phyloP scores from a whole-genome alignment of 2,329 filamentous ascomycete genomes.

The Aotearoamyces nothofagi region DNA sequence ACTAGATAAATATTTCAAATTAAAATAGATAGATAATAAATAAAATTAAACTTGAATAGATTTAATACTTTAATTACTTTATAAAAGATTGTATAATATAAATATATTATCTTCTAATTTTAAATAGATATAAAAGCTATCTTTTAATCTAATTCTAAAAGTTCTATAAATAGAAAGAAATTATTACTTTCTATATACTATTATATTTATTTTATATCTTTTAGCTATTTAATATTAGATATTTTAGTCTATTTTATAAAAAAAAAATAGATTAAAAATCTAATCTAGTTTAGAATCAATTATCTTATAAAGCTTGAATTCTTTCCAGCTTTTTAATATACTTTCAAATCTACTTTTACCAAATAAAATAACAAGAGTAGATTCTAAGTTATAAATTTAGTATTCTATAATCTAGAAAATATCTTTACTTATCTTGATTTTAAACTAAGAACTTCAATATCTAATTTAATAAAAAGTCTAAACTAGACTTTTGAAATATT shows the following conservation, averaged over 20 bases:
- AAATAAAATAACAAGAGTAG: constrained; percentile 15
- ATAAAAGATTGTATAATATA: constrained; percentile 13
- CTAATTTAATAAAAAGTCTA: too few relatives aligned
- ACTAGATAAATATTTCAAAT: constrained; percentile 17
- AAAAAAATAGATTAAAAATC: constrained; percentile 14
- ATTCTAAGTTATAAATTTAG: constrained; percentile 19
- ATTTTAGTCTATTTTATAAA: constrained; percentile 22
- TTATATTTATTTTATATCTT: constrained; percentile 22
- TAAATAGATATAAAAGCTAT: constrained; percentile 24
- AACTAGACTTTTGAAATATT: too few relatives aligned
- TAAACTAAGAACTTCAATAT: constrained; percentile 7
- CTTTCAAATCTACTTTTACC: constrained; percentile 15
- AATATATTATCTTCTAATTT: constrained; percentile 20
- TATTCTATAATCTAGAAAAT: constrained; percentile 17
- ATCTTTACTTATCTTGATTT: constrained; percentile 20
- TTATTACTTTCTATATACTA: constrained; percentile 24
- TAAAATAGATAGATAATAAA: constrained; percentile 22
- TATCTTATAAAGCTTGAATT: constrained; percentile 18
- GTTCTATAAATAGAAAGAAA: constrained; percentile 21
- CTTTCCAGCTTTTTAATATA: constrained; percentile 14
- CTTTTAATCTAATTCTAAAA: constrained; percentile 20
- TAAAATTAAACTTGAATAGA: constrained; percentile 19
- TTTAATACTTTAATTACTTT: constrained; percentile 21
- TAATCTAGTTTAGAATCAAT: constrained; percentile 16
- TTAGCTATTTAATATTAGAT: constrained; percentile 24